These are phyloP conservation scores for Pinus tabuliformis DNA, from an alignment of 75 land plant genomes.

Conservation along the genomic window DNA sequence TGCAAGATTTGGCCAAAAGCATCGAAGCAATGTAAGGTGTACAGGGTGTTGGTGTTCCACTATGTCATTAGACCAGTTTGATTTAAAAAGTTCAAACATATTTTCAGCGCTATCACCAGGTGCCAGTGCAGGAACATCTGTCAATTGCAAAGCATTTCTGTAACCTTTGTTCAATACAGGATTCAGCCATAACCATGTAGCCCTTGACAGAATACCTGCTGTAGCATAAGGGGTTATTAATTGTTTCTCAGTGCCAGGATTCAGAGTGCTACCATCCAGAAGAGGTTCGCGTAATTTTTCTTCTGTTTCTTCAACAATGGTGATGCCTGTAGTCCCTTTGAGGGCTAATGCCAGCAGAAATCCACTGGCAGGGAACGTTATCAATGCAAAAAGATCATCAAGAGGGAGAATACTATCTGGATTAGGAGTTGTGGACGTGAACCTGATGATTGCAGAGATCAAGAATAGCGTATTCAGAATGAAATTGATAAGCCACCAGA, in stretches of 20 bases:
- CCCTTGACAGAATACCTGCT: constrained; percentile 51
- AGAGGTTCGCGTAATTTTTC: constrained; percentile 37
- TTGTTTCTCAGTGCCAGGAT: neutral
- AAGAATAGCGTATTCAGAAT: constrained; percentile 37
- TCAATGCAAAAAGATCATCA: constrained; percentile 56
- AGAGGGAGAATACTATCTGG: constrained; percentile 19
- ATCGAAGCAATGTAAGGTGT: constrained; percentile 46
- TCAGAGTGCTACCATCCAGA: constrained; percentile 2
- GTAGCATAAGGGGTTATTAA: constrained; percentile 48
- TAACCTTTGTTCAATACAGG: constrained; percentile 71
- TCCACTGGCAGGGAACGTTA: constrained; percentile 35
- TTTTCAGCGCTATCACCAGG: constrained; percentile 69
- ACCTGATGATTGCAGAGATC: constrained; percentile 36
- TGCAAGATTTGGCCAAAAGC: constrained; percentile 69
- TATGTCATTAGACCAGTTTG: constrained; percentile 50
- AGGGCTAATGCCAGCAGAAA: constrained; percentile 52
- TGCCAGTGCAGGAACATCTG: constrained; percentile 74
- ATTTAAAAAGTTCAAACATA: constrained; percentile 45
- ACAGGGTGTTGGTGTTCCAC: constrained; percentile 55
- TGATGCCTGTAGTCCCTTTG: constrained; percentile 57
- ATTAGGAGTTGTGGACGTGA: constrained; percentile 10
- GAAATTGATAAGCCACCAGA: constrained; percentile 60
- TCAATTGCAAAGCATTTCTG: constrained; percentile 45
- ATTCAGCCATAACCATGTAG: constrained; percentile 76
- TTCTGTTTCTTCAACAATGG: constrained; percentile 11